Conservation (phyloP, 2,329 filamentous ascomycete species). For the Annulohypoxylon truncatum region DNA sequence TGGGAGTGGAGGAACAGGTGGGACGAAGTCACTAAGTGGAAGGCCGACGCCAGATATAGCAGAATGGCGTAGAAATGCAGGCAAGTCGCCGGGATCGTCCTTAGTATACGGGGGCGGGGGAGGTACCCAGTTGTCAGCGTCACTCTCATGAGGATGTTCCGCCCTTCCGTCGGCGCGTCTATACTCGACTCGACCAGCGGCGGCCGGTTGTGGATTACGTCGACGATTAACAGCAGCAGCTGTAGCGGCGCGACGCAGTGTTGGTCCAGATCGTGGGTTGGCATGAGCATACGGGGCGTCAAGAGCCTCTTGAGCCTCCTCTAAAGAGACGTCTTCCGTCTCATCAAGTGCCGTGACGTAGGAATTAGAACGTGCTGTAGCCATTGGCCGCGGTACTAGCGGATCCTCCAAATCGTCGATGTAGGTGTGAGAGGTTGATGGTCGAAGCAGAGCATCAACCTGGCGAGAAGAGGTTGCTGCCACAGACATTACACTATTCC, state of each 20-base stretch:
- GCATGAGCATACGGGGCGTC: slow-evolving; percentile 80
- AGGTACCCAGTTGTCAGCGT: slow-evolving; percentile 89
- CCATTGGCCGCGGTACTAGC: slow-evolving; percentile 63
- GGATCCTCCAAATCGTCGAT: slow-evolving; percentile 61
- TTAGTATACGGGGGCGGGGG: slow-evolving; percentile 84
- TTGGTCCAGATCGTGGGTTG: slow-evolving; percentile 75
- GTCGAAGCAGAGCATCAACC: slow-evolving; percentile 48
- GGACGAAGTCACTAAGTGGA: slow-evolving; percentile 25
- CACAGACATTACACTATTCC: slow-evolving; percentile 61
- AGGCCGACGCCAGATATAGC: slow-evolving; percentile 53
- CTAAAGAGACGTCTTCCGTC: slow-evolving; percentile 59
- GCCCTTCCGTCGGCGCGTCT: slow-evolving; percentile 75
- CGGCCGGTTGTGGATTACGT: slow-evolving; percentile 68
- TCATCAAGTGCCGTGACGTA: slow-evolving; percentile 51
- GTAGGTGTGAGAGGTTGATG: slow-evolving; percentile 49
- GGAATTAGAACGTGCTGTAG: slow-evolving; percentile 48
- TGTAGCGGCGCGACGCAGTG: slow-evolving; percentile 77
- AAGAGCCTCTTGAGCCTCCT: slow-evolving; percentile 70
- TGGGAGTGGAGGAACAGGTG: slow-evolving; percentile 40
- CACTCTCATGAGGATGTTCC: slow-evolving; percentile 85
- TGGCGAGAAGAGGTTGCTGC: slow-evolving; percentile 56
- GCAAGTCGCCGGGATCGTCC: slow-evolving; percentile 68
- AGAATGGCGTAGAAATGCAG: slow-evolving; percentile 66
- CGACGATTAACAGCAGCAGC: slow-evolving; percentile 80
- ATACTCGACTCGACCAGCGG: slow-evolving; percentile 68